Conservation (phyloP, 1,139 yeast genomes). For the Yamadazyma mexicana region DNA sequence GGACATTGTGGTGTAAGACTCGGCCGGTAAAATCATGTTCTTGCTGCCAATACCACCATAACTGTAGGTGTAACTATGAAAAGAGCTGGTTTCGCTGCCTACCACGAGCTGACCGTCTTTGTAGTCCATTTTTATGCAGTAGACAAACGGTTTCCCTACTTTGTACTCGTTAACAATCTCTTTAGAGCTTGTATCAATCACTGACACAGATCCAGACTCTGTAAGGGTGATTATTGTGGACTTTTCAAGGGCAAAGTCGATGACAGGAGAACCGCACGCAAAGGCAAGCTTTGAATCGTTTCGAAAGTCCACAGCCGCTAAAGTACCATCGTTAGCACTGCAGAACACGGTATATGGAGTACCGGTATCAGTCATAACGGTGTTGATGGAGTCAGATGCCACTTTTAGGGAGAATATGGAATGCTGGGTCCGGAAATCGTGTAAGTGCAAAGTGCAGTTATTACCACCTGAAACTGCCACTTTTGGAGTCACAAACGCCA, state of each 20-base stretch:
- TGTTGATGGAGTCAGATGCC: slow-evolving; percentile 31
- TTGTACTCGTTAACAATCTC: slow-evolving; percentile 8
- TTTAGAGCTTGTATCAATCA: slow-evolving; percentile 3
- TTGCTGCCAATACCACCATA: too few relatives aligned
- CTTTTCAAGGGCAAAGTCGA: slow-evolving; percentile 10
- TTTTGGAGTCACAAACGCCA: slow-evolving; percentile 14
- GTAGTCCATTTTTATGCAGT: slow-evolving; percentile 7
- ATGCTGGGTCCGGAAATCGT: slow-evolving; percentile 14
- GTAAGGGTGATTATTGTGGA: slow-evolving; percentile 1
- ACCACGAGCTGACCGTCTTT: slow-evolving; percentile 1
- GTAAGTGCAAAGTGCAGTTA: slow-evolving; percentile 14
- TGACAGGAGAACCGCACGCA: slow-evolving; percentile 11
- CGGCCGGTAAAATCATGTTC: slow-evolving; percentile 6
- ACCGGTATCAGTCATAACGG: slow-evolving; percentile 18
- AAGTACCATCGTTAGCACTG: slow-evolving; percentile 30
- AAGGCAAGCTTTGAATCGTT: slow-evolving; percentile 18
- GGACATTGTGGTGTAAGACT: background rate
- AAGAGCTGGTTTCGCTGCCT: slow-evolving; percentile 7
- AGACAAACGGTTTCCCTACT: slow-evolving; percentile 2
- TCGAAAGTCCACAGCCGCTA: slow-evolving; percentile 30
- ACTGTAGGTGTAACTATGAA: slow-evolving; percentile 4
- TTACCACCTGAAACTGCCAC: slow-evolving; percentile 27
- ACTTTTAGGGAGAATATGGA: slow-evolving; percentile 16
- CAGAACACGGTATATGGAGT: slow-evolving; percentile 11
- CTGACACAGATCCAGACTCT: slow-evolving; percentile 7